phyloP scores from a whole-genome alignment of 345 rosid genomes.

The Salix caprea region DNA sequence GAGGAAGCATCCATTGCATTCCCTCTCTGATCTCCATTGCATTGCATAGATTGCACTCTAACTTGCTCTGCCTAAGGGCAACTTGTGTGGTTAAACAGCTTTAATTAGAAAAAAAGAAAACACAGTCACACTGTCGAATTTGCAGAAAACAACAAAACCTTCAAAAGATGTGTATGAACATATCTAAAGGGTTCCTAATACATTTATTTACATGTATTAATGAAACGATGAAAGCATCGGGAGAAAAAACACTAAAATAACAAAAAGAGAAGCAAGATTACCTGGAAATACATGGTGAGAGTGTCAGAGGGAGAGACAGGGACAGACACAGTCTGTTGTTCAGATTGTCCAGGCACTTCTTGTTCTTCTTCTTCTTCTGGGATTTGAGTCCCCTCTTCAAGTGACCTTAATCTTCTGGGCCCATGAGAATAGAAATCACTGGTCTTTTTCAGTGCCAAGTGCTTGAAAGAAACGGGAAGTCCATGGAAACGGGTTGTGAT shows the following conservation, averaged over 20 bases:
- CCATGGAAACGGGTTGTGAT: constrained; percentile 3
- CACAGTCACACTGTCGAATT: background rate
- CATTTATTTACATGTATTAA: background rate
- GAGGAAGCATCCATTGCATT: no score
- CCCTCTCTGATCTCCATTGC: no score
- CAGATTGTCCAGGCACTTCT: constrained; percentile 9
- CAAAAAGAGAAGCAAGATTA: background rate
- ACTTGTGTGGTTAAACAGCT: no score
- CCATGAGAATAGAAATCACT: constrained; percentile 3
- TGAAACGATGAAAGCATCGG: background rate
- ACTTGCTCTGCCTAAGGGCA: no score
- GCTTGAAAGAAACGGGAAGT: constrained; percentile 20
- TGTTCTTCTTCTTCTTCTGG: constrained; percentile 32
- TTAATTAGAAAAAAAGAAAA: no score
- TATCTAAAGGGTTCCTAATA: no score
- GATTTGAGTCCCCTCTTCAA: constrained; percentile 45
- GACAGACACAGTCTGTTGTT: constrained; percentile 55
- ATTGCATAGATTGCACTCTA: no score
- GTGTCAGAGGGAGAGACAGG: constrained; percentile 89
- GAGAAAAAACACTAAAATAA: background rate
- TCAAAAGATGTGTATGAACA: background rate
- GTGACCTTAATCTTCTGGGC: constrained; percentile 37
- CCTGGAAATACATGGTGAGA: constrained; percentile 87
- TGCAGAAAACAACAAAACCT: background rate
- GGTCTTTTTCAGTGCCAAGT: constrained; percentile 6